Conservation (phyloP, 139 green algal species). For the Chlorella sp. region DNA sequence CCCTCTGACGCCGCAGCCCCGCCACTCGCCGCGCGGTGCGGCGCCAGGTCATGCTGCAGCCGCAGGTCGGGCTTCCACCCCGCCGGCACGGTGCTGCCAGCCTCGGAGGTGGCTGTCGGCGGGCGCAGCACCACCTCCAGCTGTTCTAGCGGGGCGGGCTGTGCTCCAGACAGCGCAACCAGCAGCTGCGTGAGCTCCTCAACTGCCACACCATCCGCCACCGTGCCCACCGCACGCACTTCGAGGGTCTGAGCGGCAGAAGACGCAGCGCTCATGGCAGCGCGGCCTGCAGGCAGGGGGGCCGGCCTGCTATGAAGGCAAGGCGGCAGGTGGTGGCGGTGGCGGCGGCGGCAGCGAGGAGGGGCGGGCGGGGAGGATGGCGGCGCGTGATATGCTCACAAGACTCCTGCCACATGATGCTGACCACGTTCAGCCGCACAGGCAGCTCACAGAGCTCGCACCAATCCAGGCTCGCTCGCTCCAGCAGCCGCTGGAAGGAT, state of each 20-base stretch:
- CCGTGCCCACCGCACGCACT: not conserved
- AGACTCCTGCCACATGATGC: no score
- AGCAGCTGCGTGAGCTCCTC: slow-evolving; percentile 24
- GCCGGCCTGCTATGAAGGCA: no score
- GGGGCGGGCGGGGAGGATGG: not conserved
- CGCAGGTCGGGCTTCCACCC: slow-evolving; percentile 29
- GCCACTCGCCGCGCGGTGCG: not conserved
- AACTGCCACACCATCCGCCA: not conserved
- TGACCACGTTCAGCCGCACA: no score
- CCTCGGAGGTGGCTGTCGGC: not conserved
- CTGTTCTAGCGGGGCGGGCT: not conserved
- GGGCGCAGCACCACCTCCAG: slow-evolving; percentile 29
- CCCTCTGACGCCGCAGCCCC: not conserved
- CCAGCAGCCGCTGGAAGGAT: no score
- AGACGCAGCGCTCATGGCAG: not conserved
- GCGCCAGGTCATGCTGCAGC: slow-evolving; percentile 18
- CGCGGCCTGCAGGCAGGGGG: no score
- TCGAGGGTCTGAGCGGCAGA: not conserved
- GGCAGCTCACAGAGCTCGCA: no score
- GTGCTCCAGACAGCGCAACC: not conserved
- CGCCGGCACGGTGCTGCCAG: not conserved
- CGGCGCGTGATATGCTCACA: not conserved
- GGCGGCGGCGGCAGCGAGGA: not conserved
- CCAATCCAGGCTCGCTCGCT: no score
- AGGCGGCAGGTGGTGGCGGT: not conserved